Conservation (phyloP, 2,329 filamentous ascomycete species). For the Zymoseptoria tritici region DNA sequence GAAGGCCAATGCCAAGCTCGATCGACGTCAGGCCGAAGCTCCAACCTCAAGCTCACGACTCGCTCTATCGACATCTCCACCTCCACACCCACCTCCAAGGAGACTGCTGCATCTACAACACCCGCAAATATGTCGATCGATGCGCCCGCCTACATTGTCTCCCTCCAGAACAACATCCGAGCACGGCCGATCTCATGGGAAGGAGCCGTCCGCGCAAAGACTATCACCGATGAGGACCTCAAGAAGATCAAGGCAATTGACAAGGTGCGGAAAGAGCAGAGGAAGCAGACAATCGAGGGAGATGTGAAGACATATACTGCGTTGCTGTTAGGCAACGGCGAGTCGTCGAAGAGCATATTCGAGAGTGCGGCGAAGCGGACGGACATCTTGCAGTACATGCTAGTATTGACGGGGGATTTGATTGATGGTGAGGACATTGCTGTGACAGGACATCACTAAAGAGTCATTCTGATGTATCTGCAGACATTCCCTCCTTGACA, state of each 20-base stretch:
- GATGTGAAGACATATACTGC: conserved; percentile 73
- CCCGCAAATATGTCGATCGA: conserved; percentile 70
- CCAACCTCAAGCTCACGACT: background rate
- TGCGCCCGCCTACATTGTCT: conserved; percentile 77
- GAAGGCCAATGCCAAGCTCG: no score
- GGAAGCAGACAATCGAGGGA: conserved; percentile 70
- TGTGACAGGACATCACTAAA: background rate
- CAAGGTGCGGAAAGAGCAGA: conserved; percentile 88
- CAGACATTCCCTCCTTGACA: conserved; percentile 73
- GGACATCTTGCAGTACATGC: conserved; percentile 90
- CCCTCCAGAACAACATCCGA: conserved; percentile 94
- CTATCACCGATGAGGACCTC: conserved; percentile 87
- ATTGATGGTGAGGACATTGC: conserved; percentile 59
- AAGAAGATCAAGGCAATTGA: conserved; percentile 95
- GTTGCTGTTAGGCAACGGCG: conserved; percentile 65
- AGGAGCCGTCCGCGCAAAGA: conserved; percentile 85
- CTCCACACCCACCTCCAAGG: background rate
- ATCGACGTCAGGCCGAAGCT: background rate
- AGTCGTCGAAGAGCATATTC: conserved; percentile 63
- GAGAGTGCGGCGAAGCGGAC: conserved; percentile 77
- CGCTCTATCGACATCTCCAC: background rate
- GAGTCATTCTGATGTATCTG: conserved; percentile 1
- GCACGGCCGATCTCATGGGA: conserved; percentile 96
- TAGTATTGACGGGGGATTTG: conserved; percentile 81
- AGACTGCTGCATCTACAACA: background rate